Percentiles rank a stretch among this genome's conserved stretches.
These are phyloP conservation scores for Gryganskiella cystojenkinii DNA, from an alignment of 192 early-diverging fungal species.

Conservation along the genomic window DNA sequence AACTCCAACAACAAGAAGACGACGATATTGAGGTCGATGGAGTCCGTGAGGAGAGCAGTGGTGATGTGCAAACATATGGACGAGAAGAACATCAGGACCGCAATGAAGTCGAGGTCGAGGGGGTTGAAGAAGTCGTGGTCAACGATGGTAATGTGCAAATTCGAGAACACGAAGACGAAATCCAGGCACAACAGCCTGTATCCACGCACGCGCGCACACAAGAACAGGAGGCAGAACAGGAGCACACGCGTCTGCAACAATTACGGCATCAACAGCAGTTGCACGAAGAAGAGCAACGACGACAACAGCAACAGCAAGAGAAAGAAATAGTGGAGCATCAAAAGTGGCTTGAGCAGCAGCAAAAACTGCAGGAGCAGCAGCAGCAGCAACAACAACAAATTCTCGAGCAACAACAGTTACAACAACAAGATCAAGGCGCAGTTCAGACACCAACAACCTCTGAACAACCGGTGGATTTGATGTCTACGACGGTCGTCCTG, in stretches of 20 bases:
- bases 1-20: too few relatives aligned
- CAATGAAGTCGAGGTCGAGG: neutral
- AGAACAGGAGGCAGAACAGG: too few relatives aligned
- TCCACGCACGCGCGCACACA: too few relatives aligned
- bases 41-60: too few relatives aligned
- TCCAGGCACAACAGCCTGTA: too few relatives aligned
- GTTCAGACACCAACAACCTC: neutral
- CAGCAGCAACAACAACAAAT: neutral
- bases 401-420: neutral
- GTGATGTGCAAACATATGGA: too few relatives aligned
- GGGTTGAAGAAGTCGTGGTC: neutral
- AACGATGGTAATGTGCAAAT: too few relatives aligned
- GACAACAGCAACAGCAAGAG: neutral
- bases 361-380: too few relatives aligned
- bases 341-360: too few relatives aligned
- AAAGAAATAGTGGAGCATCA: neutral
- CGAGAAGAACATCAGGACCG: neutral
- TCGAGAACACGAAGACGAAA: too few relatives aligned
- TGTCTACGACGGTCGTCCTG: neutral
- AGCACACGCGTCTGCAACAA: neutral
- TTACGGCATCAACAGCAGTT: neutral
- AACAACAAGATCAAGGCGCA: neutral
- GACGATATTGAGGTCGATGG: neutral
- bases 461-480: neutral
- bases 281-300: constrained; percentile 2